Percentiles rank a stretch among this genome's conserved stretches.
Conservation (phyloP, 371 early-diverging fungal genomes). For the Dichotomocladium elegans region DNA sequence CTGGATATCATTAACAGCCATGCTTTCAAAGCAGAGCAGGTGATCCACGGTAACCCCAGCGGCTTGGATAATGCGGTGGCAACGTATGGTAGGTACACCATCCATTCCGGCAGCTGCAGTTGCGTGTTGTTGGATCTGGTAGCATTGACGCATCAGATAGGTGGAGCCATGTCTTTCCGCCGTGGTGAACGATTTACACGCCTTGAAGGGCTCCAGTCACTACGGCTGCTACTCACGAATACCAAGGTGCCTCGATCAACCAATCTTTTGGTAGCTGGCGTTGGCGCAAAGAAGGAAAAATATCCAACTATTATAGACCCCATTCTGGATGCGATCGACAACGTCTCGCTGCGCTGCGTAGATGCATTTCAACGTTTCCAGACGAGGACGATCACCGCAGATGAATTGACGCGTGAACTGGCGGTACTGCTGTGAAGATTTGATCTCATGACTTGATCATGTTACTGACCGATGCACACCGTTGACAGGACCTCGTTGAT, state of each 20-base stretch:
- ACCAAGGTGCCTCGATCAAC: conserved; percentile 90
- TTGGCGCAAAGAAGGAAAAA: conserved; percentile 55
- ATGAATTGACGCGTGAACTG: conserved; percentile 22
- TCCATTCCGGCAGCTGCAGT: not conserved
- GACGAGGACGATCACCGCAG: conserved; percentile 1
- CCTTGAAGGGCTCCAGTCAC: conserved; percentile 55
- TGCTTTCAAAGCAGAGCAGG: conserved; percentile 89
- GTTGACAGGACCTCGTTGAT: conserved; percentile 62
- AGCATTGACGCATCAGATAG: conserved; percentile 8
- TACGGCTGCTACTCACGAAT: conserved; percentile 79
- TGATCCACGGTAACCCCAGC: conserved; percentile 94
- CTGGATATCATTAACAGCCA: conserved; percentile 70
- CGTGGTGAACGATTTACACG: conserved; percentile 45
- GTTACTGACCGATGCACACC: not conserved
- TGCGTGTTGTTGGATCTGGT: no score
- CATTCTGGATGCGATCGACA: conserved; percentile 75
- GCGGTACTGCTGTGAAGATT: conserved; percentile 22
- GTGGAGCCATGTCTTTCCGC: conserved; percentile 55
- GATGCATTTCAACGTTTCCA: conserved; percentile 25
- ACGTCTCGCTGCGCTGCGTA: conserved; percentile 57
- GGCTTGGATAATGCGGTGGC: conserved; percentile 93
- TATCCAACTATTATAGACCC: conserved; percentile 68
- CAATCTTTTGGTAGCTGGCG: conserved; percentile 79
- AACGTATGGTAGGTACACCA: conserved; percentile 64
- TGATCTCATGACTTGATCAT: not conserved